Conservation (phyloP, 768 basidiomycete species). For the Tulasnella sp. region DNA sequence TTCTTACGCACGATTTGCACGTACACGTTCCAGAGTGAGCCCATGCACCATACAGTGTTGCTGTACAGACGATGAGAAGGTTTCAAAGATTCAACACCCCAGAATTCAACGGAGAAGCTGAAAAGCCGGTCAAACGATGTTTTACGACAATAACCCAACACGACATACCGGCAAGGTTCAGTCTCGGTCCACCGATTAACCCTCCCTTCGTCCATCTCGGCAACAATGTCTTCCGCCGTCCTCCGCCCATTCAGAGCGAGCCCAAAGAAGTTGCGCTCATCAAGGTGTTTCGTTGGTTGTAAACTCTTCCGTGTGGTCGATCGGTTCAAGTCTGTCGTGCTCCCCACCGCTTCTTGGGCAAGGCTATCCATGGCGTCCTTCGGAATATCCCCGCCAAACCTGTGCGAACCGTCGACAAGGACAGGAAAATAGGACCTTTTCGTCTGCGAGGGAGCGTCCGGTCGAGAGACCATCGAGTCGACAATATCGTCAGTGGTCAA, state of each 20-base stretch:
- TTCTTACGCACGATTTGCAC: constrained; percentile 83
- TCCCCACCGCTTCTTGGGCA: not conserved
- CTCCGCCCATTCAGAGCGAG: constrained; percentile 19
- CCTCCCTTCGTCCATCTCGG: constrained; percentile 5
- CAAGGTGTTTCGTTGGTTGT: constrained; percentile 17
- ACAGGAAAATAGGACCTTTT: constrained; percentile 17
- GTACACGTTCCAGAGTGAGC: constrained; percentile 78
- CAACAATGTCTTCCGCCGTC: constrained; percentile 18
- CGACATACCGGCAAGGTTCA: constrained; percentile 48
- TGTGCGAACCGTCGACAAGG: constrained; percentile 11
- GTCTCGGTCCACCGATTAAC: constrained; percentile 23
- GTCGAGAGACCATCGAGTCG: no score
- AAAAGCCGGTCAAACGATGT: constrained; percentile 14
- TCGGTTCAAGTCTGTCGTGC: not conserved
- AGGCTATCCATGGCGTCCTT: not conserved
- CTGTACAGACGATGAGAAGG: constrained; percentile 79
- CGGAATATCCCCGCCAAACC: constrained; percentile 4
- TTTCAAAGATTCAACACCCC: constrained; percentile 65
- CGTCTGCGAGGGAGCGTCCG: not conserved
- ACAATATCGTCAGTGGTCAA: not conserved
- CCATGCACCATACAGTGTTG: constrained; percentile 81
- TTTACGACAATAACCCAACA: not conserved
- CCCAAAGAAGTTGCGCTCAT: constrained; percentile 27
- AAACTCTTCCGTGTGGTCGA: not conserved
- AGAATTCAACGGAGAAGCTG: constrained; percentile 83